Evolutionary conservation across 306 rosid species (phyloP).

Genomic region (Purshia tridentata): DNA sequence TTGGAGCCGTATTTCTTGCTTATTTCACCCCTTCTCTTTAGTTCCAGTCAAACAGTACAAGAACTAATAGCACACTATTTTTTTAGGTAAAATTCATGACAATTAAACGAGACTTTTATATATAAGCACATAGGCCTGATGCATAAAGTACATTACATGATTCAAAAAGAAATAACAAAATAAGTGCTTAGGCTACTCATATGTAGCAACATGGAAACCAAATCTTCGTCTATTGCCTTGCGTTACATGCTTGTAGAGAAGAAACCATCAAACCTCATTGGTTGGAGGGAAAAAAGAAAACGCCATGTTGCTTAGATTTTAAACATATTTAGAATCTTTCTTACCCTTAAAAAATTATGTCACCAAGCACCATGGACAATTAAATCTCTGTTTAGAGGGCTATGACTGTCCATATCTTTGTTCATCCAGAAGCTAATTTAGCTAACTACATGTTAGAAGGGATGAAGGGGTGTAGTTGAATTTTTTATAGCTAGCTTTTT

Average conservation of each 20-base stretch:
- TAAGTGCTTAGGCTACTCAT: constrained; percentile 1
- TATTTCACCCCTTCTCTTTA: not conserved
- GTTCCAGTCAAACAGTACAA: not conserved
- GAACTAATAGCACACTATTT: not conserved
- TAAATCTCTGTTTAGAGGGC: not conserved
- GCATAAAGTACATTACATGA: not conserved
- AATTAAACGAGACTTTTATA: not conserved
- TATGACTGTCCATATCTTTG: not conserved
- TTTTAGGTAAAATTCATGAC: not conserved
- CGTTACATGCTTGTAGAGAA: not conserved
- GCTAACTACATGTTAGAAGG: not conserved
- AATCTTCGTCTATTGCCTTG: not conserved
- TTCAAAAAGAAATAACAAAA: constrained; percentile 7
- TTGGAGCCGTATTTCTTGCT: not conserved
- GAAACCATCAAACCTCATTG: not conserved
- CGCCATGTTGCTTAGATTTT: not conserved
- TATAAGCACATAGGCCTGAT: not conserved
- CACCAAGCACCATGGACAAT: not conserved
- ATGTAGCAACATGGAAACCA: not conserved
- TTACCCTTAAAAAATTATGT: not conserved
- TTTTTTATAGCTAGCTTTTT: not conserved
- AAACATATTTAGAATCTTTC: not conserved
- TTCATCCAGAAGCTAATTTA: not conserved
- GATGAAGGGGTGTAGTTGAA: not conserved
- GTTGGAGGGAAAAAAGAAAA: not conserved